Percentiles rank a stretch among this genome's conserved stretches.
Evolutionary conservation across 192 early-diverging fungal species (phyloP).

Genomic region (Entrophospora sp.): DNA sequence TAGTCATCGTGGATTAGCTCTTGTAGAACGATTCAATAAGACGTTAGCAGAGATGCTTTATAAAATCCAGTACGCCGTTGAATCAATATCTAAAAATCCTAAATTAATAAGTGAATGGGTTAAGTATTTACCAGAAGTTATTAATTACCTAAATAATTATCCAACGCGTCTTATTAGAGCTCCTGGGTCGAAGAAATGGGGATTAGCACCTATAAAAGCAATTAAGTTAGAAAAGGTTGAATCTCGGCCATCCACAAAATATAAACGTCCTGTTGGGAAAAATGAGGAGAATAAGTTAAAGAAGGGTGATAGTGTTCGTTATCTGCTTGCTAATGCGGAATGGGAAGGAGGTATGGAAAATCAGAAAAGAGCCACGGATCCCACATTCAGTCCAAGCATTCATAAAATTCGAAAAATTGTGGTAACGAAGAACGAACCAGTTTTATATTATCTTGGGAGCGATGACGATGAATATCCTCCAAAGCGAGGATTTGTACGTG

Average conservation of each 20-base stretch:
- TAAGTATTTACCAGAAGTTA: conserved; percentile 5
- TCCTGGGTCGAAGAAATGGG: not conserved
- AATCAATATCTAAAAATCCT: not conserved
- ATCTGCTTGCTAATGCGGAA: not conserved
- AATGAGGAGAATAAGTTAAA: conserved; percentile 2
- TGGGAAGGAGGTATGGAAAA: conserved; percentile 1
- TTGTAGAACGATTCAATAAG: not conserved
- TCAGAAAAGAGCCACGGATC: not conserved
- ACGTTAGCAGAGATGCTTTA: conserved; percentile 13
- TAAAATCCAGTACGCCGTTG: not conserved
- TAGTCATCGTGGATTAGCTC: not conserved
- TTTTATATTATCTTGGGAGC: conserved; percentile 11
- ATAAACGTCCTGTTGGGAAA: not conserved
- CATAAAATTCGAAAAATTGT: conserved; percentile 5
- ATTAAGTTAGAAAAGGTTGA: not conserved
- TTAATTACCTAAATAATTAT: no score
- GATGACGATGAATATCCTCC: not conserved
- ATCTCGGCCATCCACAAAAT: conserved; percentile 7
- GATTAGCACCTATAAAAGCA: not conserved
- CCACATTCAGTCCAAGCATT: not conserved
- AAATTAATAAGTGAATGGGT: conserved; percentile 11
- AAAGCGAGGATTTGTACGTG: not conserved
- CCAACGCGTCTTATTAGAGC: not conserved
- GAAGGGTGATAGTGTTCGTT: not conserved
- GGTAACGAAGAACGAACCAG: not conserved